Evolutionary conservation across 305 asterid species (phyloP).

Genomic region (Solanum hybrid): DNA sequence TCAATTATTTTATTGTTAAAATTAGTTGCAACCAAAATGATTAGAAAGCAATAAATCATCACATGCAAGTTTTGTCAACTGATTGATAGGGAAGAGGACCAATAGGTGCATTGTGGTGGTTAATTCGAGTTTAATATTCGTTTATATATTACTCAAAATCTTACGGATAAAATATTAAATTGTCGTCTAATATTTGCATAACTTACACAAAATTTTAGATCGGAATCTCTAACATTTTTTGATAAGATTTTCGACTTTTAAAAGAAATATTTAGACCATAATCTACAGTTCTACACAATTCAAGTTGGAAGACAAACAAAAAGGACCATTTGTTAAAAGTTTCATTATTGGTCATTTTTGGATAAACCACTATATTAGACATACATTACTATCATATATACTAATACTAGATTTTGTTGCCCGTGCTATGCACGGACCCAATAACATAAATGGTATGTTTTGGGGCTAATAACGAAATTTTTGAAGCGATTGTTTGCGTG

Average conservation of each 20-base stretch:
- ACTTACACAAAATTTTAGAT: neutral
- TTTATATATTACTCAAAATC: no score
- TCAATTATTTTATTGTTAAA: neutral
- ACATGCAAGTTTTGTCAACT: neutral
- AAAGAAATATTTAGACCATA: neutral
- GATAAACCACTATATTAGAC: no score
- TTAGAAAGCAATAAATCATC: neutral
- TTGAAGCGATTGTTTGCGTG: no score
- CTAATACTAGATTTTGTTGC: no score
- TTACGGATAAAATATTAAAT: neutral
- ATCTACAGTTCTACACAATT: neutral
- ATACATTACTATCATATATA: no score
- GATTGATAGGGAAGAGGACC: neutral
- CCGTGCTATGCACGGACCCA: no score
- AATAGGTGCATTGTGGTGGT: neutral
- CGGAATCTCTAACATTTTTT: neutral
- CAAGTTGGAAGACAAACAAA: no score
- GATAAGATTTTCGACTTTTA: neutral
- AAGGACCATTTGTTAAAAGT: neutral
- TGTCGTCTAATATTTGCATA: neutral
- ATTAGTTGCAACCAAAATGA: neutral
- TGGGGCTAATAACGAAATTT: no score
- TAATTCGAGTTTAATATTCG: neutral
- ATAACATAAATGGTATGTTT: no score
- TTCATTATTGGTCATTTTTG: neutral